These are phyloP conservation scores for Cephalotrichum gorgonifer DNA, from an alignment of 2,329 filamentous ascomycete genomes.

Conservation along the genomic window DNA sequence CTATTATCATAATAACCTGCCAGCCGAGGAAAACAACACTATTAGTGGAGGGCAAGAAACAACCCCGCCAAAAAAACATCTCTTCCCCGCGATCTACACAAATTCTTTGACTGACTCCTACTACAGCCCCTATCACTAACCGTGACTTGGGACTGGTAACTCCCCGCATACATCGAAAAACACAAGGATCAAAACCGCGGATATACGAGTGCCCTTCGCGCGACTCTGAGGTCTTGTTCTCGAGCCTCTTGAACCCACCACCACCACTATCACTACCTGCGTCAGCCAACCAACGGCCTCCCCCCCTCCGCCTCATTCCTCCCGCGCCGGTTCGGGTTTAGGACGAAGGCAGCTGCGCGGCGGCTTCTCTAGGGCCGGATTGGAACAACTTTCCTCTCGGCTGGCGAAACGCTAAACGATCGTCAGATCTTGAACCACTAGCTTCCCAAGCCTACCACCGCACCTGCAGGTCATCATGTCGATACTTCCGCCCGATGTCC, in stretches of 20 bases:
- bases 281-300: neutral
- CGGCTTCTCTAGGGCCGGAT: neutral
- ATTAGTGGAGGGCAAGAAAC: constrained; percentile 1
- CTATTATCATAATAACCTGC: neutral
- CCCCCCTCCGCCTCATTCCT: neutral
- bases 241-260: neutral
- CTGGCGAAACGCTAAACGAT: neutral
- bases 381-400: neutral
- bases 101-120: neutral
- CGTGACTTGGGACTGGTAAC: neutral
- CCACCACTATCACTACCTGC: neutral
- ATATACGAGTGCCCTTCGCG: too few relatives aligned
- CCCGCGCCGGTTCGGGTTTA: neutral
- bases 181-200: too few relatives aligned
- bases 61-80: constrained; percentile 5
- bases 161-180: neutral
- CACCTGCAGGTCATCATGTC: constrained; percentile 54
- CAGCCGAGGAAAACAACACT: neutral
- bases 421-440: neutral
- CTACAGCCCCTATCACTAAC: neutral
- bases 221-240: neutral
- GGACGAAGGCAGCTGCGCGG: neutral
- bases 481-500: constrained; percentile 72
- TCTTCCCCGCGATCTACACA: constrained; percentile 4
- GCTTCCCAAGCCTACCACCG: neutral